Evolutionary conservation across 768 basidiomycete genomes (phyloP).

Genomic region (Suillus occidentalis): DNA sequence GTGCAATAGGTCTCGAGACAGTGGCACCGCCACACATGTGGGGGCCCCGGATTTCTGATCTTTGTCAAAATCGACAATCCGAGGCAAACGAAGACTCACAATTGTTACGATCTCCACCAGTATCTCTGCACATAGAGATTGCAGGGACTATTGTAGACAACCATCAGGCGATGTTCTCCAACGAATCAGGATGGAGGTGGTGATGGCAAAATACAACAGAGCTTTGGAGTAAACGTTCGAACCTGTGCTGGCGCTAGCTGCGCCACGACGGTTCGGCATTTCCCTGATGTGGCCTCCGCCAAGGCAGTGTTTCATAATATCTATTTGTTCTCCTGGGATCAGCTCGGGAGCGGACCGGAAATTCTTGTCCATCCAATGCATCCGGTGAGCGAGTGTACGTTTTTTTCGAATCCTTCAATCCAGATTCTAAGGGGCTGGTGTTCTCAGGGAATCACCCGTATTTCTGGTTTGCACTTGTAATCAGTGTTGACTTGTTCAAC

Average conservation of each 20-base stretch:
- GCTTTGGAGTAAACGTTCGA: too few species aligned
- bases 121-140: background rate
- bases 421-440: background rate
- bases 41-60: background rate
- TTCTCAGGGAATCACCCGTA: background rate
- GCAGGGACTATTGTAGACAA: background rate
- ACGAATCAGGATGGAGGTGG: background rate
- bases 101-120: background rate
- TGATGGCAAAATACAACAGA: background rate
- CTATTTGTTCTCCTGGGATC: background rate
- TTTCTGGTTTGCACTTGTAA: background rate
- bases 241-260: background rate
- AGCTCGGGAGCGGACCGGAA: too few species aligned
- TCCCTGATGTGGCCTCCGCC: background rate
- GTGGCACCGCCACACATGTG: background rate
- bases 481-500: background rate
- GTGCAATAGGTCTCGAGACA: background rate
- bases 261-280: background rate
- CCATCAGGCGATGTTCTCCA: background rate
- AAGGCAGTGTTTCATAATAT: background rate
- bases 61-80: background rate
- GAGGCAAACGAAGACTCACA: background rate
- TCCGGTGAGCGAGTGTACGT: background rate
- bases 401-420: background rate
- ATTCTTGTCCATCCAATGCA: background rate